Conservation (phyloP, 2,329 filamentous ascomycete species). For the Zarea fungicola region DNA sequence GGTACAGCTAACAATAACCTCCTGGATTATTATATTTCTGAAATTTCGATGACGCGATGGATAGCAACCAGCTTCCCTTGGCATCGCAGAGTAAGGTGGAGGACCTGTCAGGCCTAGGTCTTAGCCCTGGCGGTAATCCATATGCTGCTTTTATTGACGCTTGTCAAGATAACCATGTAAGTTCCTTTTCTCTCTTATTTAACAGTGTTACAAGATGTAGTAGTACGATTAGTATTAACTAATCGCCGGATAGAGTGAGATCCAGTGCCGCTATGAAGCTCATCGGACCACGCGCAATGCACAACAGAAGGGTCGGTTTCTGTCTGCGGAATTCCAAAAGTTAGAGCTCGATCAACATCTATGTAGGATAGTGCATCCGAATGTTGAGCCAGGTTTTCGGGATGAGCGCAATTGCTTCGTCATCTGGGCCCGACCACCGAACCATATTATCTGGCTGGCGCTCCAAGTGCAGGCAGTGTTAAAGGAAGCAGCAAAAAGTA, state of each 20-base stretch:
- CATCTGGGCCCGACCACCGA: slow-evolving; percentile 80
- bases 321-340: slow-evolving; percentile 61
- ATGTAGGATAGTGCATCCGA: slow-evolving; percentile 58
- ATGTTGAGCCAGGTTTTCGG: slow-evolving; percentile 60
- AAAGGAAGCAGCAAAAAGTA: slow-evolving; percentile 62
- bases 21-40: too few species aligned
- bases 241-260: slow-evolving; percentile 44
- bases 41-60: background rate
- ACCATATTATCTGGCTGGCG: slow-evolving; percentile 65
- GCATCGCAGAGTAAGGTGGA: slow-evolving; percentile 46
- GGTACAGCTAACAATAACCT: too few species aligned
- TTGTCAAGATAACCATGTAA: slow-evolving; percentile 62
- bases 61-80: slow-evolving; percentile 29
- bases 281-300: slow-evolving; percentile 72
- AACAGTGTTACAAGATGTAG: slow-evolving; percentile 3
- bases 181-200: slow-evolving; percentile 21
- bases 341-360: slow-evolving; percentile 74
- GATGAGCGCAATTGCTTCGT: slow-evolving; percentile 79
- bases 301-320: slow-evolving; percentile 69
- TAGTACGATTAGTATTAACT: background rate
- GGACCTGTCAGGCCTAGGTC: slow-evolving; percentile 48
- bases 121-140: slow-evolving; percentile 59
- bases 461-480: slow-evolving; percentile 63
- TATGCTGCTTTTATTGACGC: slow-evolving; percentile 68
- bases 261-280: slow-evolving; percentile 65